Percentiles rank a stretch among this genome's conserved stretches.
These are phyloP conservation scores for Petunia hybrid DNA, from an alignment of 305 asterid species.

Conservation along the genomic window DNA sequence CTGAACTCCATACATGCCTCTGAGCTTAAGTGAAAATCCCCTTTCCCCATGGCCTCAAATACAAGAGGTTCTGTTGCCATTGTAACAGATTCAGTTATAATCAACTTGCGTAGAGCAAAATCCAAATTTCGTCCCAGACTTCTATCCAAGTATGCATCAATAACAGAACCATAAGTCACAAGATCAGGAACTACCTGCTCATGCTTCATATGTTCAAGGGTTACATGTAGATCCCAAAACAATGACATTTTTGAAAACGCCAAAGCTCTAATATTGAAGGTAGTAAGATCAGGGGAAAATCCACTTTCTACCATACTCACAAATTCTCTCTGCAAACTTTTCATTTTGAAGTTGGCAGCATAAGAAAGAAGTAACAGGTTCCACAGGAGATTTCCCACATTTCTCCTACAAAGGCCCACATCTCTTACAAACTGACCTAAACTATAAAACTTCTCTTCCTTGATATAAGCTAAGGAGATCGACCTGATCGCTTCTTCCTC, in stretches of 20 bases:
- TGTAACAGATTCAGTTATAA: conserved; percentile 46
- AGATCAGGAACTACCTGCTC: conserved; percentile 79
- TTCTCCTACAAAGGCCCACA: conserved; percentile 87
- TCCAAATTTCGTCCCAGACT: conserved; percentile 77
- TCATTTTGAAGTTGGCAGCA: conserved; percentile 93
- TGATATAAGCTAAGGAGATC: conserved; percentile 70
- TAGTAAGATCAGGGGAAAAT: conserved; percentile 71
- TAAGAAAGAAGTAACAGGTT: conserved; percentile 80
- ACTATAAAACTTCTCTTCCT: conserved; percentile 63
- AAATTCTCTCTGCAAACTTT: conserved; percentile 87
- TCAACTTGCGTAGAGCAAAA: conserved; percentile 61
- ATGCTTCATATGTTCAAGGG: conserved; percentile 91
- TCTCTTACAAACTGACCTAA: conserved; percentile 75
- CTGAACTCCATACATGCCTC: conserved; percentile 65
- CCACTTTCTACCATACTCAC: conserved; percentile 88
- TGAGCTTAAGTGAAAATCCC: conserved; percentile 80
- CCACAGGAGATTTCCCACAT: conserved; percentile 94
- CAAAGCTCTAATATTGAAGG: conserved; percentile 78
- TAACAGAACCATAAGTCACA: conserved; percentile 82
- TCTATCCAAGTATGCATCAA: conserved; percentile 82
- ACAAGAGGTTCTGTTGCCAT: conserved; percentile 69
- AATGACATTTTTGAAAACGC: conserved; percentile 93
- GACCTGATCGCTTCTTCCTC: conserved; percentile 91
- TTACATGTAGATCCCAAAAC: conserved; percentile 89
- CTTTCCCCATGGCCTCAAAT: conserved; percentile 88